Conservation (phyloP, 2,329 filamentous ascomycete species). For the Fusarium staphyleae region DNA sequence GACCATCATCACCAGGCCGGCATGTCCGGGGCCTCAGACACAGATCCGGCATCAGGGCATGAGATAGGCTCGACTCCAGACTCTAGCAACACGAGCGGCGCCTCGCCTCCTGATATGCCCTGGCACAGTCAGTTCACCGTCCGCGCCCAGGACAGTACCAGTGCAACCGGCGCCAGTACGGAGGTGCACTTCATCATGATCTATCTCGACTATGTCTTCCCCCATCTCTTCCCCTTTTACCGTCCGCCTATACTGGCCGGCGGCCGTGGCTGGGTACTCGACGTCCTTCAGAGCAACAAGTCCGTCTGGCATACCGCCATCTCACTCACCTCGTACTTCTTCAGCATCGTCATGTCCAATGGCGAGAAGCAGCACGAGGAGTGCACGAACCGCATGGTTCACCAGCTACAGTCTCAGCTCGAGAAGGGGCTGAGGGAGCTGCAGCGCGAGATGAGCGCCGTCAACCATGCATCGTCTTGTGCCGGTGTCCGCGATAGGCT, state of each 20-base stretch:
- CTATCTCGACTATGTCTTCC: conserved; percentile 68
- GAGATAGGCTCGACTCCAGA: conserved; percentile 40
- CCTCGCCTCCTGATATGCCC: conserved; percentile 44
- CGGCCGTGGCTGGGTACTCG: conserved; percentile 67
- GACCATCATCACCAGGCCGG: conserved; percentile 12
- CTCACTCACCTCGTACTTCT: conserved; percentile 64
- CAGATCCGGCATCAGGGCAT: conserved; percentile 38
- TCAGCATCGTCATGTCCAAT: conserved; percentile 53
- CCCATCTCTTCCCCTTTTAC: conserved; percentile 70
- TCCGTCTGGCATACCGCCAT: conserved; percentile 64
- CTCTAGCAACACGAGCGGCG: conserved; percentile 42
- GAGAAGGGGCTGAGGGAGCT: conserved; percentile 54
- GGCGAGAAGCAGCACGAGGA: conserved; percentile 44
- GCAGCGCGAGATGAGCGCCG: conserved; percentile 50
- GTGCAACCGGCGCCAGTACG: conserved; percentile 37
- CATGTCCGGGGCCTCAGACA: conserved; percentile 40
- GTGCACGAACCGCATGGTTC: conserved; percentile 47
- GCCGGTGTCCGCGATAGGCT: conserved; percentile 47
- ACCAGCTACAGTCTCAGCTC: conserved; percentile 53
- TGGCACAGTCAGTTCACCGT: conserved; percentile 45
- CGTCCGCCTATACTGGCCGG: conserved; percentile 61
- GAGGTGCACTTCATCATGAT: conserved; percentile 59
- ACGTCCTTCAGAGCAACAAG: conserved; percentile 63
- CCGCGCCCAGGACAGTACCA: conserved; percentile 32
- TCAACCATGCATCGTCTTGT: conserved; percentile 44